Evolutionary conservation across 345 rosid species (phyloP), one percentile per base, ranked within the genome.

Genomic region (Carallia pectinifolia): DNA sequence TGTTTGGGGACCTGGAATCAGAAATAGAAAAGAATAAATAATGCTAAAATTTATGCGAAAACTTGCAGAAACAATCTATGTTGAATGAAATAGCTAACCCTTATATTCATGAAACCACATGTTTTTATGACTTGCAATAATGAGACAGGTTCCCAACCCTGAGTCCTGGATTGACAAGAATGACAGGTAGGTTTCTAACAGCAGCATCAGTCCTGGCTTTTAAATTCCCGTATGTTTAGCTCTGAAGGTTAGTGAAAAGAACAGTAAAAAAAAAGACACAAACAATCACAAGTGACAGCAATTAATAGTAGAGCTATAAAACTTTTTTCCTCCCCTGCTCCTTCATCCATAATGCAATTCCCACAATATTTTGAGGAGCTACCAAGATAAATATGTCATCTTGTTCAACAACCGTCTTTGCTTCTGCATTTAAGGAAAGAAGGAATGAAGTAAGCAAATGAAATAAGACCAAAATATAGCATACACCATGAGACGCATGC

Each of bases 121-220:
- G 7, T 39, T 8, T 39, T 39, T 7, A 6, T 0, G 2, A 39
- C 7, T 39, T 9, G 33, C 58, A 8, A 39, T 8, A 16, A 13
- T 10, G 50, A 12, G 0, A 39, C 10, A 10, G 55, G 31, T 37
- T 68, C 75, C 29, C 19, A 60, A 86, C 98, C 93, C 90, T 86
- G 69, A 93, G 98, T 68, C 78, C 82, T 76, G 98, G 95, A 79
- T 88, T 93, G 66, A 93, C 75, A 62, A 93, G 92, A 77, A 93
- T 77, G 55, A 91, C 96, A 5, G 98, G 97, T 58, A 93, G 81
- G 56, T 66, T 82, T 66, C 96, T 23, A 23, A 23, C 92, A 64
- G 96, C 98, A 78, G 94, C 90, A 80, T 76, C 88, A 56, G 97
- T 93, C 97, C 89, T 89, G 16, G 91, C 98, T 83, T 77, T 80